phyloP scores from a whole-genome alignment of 345 rosid species.

The Lepidium africanum region DNA sequence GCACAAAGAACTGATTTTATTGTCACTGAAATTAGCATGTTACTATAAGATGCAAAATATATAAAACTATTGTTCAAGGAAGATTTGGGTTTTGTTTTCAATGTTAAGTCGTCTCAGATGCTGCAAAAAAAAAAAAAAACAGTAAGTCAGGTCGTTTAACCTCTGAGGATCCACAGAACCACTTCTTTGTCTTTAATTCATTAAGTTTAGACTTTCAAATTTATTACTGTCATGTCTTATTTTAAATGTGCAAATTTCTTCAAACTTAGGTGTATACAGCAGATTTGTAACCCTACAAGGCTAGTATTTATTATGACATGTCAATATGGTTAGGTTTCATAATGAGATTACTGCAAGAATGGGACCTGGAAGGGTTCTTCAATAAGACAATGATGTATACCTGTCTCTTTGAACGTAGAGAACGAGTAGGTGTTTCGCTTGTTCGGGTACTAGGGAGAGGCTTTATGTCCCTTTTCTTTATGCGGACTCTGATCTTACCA shows the following conservation, averaged over 20 bases:
- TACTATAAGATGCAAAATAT: neutral
- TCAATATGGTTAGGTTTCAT: neutral
- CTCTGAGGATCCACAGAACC: neutral
- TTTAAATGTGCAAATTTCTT: neutral
- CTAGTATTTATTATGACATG: neutral
- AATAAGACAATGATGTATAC: conserved; percentile 25
- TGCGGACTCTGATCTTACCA: conserved; percentile 72
- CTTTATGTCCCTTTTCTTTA: conserved; percentile 52
- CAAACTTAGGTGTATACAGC: neutral
- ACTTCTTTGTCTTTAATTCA: neutral
- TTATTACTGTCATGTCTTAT: neutral
- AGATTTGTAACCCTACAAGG: neutral
- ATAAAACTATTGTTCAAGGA: neutral
- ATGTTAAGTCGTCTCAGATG: neutral
- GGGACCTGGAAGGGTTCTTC: neutral
- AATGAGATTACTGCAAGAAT: neutral
- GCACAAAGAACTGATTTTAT: neutral
- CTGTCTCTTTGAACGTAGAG: conserved; percentile 38
- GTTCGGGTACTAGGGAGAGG: conserved; percentile 30
- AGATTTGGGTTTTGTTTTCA: neutral
- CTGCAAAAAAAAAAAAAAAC: neutral
- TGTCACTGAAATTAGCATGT: neutral
- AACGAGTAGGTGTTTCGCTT: conserved; percentile 22
- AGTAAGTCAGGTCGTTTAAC: neutral
- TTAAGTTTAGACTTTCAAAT: neutral